These are phyloP conservation scores for Cenchrus americanus DNA, from an alignment of 176 grass and related monocot species.

Conservation along the genomic window DNA sequence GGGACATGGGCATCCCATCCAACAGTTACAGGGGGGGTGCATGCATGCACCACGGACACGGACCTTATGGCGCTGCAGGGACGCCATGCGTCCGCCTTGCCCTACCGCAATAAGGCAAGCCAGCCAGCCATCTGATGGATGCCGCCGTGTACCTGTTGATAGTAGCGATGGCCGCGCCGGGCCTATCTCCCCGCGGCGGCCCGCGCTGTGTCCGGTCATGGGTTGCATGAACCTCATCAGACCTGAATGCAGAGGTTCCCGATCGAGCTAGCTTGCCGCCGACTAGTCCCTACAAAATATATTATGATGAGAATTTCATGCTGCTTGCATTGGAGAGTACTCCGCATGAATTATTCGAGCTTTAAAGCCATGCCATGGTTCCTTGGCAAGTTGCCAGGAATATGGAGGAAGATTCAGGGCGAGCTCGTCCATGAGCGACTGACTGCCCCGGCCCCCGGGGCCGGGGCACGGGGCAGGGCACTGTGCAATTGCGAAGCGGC, in stretches of 20 bases:
- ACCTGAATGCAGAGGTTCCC: conserved; percentile 15
- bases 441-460: not conserved
- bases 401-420: not conserved
- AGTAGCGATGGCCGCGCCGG: not conserved
- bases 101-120: conserved; percentile 31
- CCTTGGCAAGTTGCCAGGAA: conserved; percentile 13
- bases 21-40: not conserved
- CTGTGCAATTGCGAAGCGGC: not conserved
- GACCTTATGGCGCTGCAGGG: conserved; percentile 45
- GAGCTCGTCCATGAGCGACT: not conserved
- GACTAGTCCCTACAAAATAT: not conserved
- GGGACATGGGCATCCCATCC: conserved; percentile 9
- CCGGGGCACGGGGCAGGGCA: not conserved
- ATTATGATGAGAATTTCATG: not conserved
- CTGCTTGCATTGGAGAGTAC: not conserved
- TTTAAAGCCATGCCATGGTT: not conserved
- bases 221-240: conserved; percentile 32
- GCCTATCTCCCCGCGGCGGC: not conserved
- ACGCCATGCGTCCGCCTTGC: conserved; percentile 29
- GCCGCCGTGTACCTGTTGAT: conserved; percentile 6
- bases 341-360: not conserved
- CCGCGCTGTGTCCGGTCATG: not conserved
- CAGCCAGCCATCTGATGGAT: not conserved
- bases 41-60: not conserved
- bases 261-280: conserved; percentile 10